Conservation (phyloP, 176 grass and related monocot species). For the Zizania latifolia region DNA sequence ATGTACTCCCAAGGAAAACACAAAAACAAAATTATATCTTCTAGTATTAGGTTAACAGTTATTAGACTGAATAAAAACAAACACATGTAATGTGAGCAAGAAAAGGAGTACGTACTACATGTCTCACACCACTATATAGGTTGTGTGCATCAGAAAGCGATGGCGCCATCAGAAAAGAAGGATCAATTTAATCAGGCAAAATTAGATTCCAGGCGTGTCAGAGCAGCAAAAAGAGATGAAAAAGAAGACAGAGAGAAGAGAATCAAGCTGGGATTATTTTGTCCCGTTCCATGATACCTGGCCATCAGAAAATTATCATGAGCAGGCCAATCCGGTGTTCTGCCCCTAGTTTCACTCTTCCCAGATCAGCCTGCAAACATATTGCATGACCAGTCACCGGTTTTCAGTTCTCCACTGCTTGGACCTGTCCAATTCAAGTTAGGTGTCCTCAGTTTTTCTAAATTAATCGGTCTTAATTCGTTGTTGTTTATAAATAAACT, state of each 20-base stretch:
- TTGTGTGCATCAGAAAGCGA: constrained; percentile 6
- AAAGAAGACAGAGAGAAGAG: not conserved
- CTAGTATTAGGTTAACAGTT: not conserved
- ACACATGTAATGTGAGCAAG: not conserved
- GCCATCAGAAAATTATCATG: not conserved
- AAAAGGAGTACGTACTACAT: not conserved
- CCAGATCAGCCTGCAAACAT: not conserved
- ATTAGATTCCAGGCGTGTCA: constrained; percentile 35
- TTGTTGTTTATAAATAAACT: not conserved
- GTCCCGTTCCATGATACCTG: not conserved
- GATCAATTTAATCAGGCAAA: constrained; percentile 15
- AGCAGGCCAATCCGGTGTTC: constrained; percentile 16
- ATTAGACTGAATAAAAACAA: not conserved
- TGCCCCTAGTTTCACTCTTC: constrained; percentile 23
- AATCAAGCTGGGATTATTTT: constrained; percentile 20
- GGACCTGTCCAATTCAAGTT: constrained; percentile 5
- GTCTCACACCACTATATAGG: not conserved
- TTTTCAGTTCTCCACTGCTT: constrained; percentile 32
- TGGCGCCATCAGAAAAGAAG: not conserved
- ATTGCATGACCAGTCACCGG: not conserved
- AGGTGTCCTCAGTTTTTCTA: not conserved
- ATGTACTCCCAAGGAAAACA: not conserved
- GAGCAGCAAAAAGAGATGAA: not conserved
- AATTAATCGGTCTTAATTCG: not conserved
- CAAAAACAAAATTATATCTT: not conserved